phyloP scores from a whole-genome alignment of 73 alveolate species.

The Paramecium pentaurelia region DNA sequence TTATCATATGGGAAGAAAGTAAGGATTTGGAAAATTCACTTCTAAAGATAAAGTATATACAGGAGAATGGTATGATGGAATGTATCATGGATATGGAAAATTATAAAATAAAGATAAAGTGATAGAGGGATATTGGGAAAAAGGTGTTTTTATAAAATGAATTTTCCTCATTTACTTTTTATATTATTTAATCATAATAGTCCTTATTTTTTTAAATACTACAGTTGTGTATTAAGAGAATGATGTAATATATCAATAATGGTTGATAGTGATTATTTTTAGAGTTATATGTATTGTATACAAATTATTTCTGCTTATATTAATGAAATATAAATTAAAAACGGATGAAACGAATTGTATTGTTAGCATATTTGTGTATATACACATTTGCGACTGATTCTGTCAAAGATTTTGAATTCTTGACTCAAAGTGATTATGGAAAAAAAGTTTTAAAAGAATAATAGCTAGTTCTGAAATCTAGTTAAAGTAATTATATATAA shows the following conservation, averaged over 20 bases:
- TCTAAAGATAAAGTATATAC: conserved; percentile 62
- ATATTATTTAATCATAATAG: background rate
- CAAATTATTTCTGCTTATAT: background rate
- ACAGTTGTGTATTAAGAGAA: background rate
- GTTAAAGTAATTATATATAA: conserved; percentile 1
- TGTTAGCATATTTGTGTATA: background rate
- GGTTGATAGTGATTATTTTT: background rate
- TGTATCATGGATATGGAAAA: conserved; percentile 72
- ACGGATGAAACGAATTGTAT: conserved; percentile 34
- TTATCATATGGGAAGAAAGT: conserved; percentile 64
- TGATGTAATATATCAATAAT: background rate
- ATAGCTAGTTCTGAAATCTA: conserved; percentile 7
- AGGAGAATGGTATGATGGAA: conserved; percentile 78
- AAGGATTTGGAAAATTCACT: conserved; percentile 70
- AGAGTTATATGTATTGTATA: background rate
- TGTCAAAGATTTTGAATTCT: background rate
- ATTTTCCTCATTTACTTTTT: background rate
- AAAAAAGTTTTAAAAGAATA: conserved; percentile 14
- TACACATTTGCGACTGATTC: background rate
- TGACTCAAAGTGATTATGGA: conserved; percentile 18
- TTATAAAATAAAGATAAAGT: background rate
- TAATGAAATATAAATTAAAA: conserved; percentile 28
- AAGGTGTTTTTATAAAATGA: background rate
- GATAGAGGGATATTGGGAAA: conserved; percentile 20
- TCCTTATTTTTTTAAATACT: background rate